Conservation (phyloP, 2,329 filamentous ascomycete species). For the Fusarium sp. region DNA sequence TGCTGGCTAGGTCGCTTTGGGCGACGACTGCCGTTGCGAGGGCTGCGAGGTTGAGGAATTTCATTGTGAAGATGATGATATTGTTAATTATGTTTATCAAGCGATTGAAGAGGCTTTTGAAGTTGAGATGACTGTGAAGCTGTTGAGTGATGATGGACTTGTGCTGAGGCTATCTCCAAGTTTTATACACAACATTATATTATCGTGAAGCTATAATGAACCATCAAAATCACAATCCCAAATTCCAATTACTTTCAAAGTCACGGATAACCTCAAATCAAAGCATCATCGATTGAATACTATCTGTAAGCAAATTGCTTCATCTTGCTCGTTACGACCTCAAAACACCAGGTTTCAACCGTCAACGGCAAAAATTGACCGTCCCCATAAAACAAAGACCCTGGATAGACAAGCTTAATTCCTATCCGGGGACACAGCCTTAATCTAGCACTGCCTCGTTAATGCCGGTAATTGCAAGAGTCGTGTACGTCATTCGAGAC, state of each 20-base stretch:
- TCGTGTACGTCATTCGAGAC: constrained; percentile 30
- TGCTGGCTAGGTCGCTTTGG: constrained; percentile 27
- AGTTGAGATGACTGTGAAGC: neutral
- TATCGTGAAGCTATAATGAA: neutral
- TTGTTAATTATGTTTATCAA: neutral
- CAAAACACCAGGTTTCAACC: constrained; percentile 5
- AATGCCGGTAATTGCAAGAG: constrained; percentile 14
- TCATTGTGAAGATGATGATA: constrained; percentile 13
- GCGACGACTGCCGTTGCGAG: constrained; percentile 30
- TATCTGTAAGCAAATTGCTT: neutral
- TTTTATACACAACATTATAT: constrained; percentile 21
- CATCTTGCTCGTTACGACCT: neutral
- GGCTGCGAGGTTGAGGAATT: constrained; percentile 22
- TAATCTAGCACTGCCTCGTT: constrained; percentile 8
- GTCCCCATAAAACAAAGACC: constrained; percentile 29
- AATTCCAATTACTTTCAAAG: neutral
- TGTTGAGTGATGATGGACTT: constrained; percentile 12
- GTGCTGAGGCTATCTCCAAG: neutral
- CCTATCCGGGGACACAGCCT: constrained; percentile 11
- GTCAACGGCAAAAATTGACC: constrained; percentile 33
- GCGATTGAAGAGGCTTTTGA: neutral
- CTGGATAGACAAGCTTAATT: constrained; percentile 34
- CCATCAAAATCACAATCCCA: neutral
- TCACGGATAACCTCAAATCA: constrained; percentile 1
- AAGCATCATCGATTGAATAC: constrained; percentile 28